These are phyloP conservation scores for Chaetomium fimeti DNA, from an alignment of 495 filamentous ascomycete genomes.

Conservation along the genomic window DNA sequence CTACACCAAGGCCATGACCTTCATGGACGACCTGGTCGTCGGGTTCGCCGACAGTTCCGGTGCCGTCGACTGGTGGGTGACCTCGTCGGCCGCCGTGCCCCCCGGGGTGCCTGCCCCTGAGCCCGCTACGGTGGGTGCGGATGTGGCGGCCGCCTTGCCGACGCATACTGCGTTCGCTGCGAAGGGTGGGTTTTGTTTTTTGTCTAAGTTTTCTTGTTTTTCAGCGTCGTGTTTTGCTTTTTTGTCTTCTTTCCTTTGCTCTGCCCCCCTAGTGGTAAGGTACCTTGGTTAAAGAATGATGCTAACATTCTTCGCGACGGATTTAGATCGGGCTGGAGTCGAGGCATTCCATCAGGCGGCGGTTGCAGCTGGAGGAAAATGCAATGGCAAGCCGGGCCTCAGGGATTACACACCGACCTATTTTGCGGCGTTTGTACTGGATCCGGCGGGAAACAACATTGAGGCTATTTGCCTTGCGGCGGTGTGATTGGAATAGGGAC, in stretches of 20 bases:
- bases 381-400: conserved; percentile 49
- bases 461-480: conserved; percentile 36
- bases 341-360: conserved; percentile 28
- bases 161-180: conserved; percentile 26
- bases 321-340: conserved; percentile 24
- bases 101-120: background rate
- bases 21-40: conserved; percentile 21
- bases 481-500: no score
- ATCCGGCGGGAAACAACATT: conserved; percentile 54
- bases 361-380: conserved; percentile 28
- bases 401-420: conserved; percentile 46
- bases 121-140: background rate
- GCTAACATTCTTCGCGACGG: background rate
- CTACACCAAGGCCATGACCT: conserved; percentile 19
- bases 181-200: conserved; percentile 21
- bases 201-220: no score
- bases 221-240: no score
- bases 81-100: conserved; percentile 1
- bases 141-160: background rate
- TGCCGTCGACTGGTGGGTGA: conserved; percentile 27
- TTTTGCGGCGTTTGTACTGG: conserved; percentile 53
- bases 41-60: conserved; percentile 23
- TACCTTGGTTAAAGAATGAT: no score
- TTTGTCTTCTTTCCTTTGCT: no score
- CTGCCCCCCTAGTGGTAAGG: no score